A percentile compares a stretch with the other conserved stretches of the same genome.
Conservation (phyloP, 768 basidiomycete species). For the Tephrocybe rancida region DNA sequence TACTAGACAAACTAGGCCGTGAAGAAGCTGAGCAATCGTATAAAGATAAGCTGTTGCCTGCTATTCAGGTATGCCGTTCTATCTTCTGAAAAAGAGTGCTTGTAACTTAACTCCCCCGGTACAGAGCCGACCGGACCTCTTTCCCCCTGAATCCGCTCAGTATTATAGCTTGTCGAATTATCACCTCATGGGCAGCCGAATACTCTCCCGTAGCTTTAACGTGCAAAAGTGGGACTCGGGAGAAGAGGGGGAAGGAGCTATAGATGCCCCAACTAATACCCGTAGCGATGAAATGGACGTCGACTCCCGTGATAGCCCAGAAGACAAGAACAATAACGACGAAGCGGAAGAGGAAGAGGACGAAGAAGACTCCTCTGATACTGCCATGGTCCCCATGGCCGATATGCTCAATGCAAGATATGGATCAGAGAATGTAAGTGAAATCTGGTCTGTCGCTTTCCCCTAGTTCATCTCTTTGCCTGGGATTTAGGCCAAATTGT, state of each 20-base stretch:
- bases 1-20: slow-evolving; percentile 85
- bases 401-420: slow-evolving; percentile 94
- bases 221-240: slow-evolving; percentile 63
- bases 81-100: background rate
- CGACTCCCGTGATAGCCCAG: slow-evolving; percentile 26
- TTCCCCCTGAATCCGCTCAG: slow-evolving; percentile 48
- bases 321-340: slow-evolving; percentile 26
- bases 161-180: slow-evolving; percentile 74
- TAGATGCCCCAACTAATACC: slow-evolving; percentile 29
- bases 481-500: slow-evolving; percentile 72
- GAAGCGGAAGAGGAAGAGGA: slow-evolving; percentile 47
- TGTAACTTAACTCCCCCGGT: background rate
- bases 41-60: slow-evolving; percentile 63
- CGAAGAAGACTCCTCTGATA: slow-evolving; percentile 54
- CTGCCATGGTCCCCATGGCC: slow-evolving; percentile 95
- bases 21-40: slow-evolving; percentile 81
- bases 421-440: slow-evolving; percentile 78
- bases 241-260: slow-evolving; percentile 28
- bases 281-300: slow-evolving; percentile 45
- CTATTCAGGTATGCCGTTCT: slow-evolving; percentile 58
- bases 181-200: slow-evolving; percentile 89
- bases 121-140: slow-evolving; percentile 74
- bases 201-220: slow-evolving; percentile 91
- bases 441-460: background rate
- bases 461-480: slow-evolving; percentile 8